Percentiles rank a stretch among this genome's conserved stretches.
These are phyloP conservation scores for Aspergillus thermomutatus DNA, from an alignment of 2,329 filamentous ascomycete species.

Conservation along the genomic window DNA sequence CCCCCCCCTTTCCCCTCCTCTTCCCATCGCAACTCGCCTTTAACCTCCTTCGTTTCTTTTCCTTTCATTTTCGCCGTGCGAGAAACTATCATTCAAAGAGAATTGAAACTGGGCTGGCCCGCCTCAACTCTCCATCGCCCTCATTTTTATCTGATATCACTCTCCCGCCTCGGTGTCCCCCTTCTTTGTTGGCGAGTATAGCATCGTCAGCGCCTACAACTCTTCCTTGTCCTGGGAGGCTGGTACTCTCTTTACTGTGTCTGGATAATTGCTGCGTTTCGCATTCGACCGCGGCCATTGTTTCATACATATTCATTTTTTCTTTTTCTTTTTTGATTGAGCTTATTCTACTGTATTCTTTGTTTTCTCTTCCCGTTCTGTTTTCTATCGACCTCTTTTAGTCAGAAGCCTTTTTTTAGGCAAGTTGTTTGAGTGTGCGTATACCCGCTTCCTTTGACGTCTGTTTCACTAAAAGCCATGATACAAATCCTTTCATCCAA, in stretches of 20 bases:
- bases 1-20: constrained; percentile 11
- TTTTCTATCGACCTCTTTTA: neutral
- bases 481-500: neutral
- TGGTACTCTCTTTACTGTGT: constrained; percentile 32
- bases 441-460: neutral
- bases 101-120: constrained; percentile 34
- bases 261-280: constrained; percentile 20
- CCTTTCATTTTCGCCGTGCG: constrained; percentile 34
- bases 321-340: constrained; percentile 3
- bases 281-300: constrained; percentile 13
- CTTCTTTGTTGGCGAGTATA: constrained; percentile 21
- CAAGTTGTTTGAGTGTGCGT: constrained; percentile 9
- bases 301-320: constrained; percentile 8
- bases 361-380: neutral
- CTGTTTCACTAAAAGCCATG: neutral
- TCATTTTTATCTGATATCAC: constrained; percentile 14
- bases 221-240: constrained; percentile 27
- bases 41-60: constrained; percentile 18
- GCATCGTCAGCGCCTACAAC: constrained; percentile 20
- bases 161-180: constrained; percentile 3
- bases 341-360: constrained; percentile 2
- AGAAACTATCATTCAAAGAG: constrained; percentile 26
- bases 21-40: constrained; percentile 13
- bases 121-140: constrained; percentile 31
- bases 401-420: neutral